These are phyloP conservation scores for Syzygium aqueum DNA, from an alignment of 345 rosid genomes.

Conservation along the genomic window DNA sequence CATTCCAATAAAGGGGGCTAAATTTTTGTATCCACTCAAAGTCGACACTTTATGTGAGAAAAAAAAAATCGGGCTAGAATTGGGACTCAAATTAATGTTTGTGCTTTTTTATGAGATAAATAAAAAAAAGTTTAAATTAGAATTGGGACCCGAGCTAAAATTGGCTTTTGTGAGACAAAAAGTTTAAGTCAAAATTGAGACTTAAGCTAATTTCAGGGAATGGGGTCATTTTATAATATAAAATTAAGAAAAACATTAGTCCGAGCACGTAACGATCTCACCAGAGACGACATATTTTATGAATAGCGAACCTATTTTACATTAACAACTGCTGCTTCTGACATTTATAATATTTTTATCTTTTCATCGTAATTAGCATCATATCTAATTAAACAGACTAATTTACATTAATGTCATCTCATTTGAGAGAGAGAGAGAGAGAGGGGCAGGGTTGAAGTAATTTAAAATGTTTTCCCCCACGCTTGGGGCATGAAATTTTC, in stretches of 20 bases:
- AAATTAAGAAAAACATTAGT: neutral
- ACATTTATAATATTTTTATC: neutral
- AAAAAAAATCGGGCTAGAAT: neutral
- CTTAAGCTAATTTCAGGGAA: neutral
- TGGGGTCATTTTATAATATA: neutral
- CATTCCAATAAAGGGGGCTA: neutral
- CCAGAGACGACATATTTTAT: neutral
- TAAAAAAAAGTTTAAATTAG: neutral
- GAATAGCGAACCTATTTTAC: neutral
- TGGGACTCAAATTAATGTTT: neutral
- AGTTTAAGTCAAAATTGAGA: neutral
- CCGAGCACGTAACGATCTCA: neutral
- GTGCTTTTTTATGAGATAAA: neutral
- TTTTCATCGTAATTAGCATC: neutral
- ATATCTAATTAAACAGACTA: neutral
- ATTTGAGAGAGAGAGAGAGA: neutral
- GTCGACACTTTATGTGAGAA: neutral
- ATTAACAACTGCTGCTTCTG: neutral
- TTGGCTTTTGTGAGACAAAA: neutral
- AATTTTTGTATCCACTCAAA: neutral
- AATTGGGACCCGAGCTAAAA: neutral
- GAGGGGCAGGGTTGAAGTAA: neutral
- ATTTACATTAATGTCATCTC: neutral
- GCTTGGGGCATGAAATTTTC: neutral
- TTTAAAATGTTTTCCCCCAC: neutral